phyloP scores from a whole-genome alignment of 2,329 filamentous ascomycete species.

The Amesomyces nigricolor region DNA sequence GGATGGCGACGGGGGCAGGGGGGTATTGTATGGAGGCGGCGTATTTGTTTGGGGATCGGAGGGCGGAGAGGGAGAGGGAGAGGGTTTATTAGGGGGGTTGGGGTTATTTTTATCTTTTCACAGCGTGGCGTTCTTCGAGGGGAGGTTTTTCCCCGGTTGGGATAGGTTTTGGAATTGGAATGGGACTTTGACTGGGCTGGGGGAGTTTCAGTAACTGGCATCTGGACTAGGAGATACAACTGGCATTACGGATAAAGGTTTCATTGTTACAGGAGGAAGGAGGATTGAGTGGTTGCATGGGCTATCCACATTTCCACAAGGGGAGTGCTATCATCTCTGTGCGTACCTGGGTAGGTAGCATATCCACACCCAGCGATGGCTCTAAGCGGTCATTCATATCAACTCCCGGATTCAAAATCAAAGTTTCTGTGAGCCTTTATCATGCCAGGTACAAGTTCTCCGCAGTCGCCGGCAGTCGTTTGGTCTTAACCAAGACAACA shows the following conservation, averaged over 20 bases:
- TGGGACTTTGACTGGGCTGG: background rate
- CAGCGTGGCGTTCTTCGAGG: slow-evolving; percentile 18
- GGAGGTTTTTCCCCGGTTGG: background rate
- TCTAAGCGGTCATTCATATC: too few relatives aligned
- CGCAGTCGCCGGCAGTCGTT: too few relatives aligned
- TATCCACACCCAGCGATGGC: too few relatives aligned
- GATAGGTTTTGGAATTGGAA: background rate
- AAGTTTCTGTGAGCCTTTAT: too few relatives aligned
- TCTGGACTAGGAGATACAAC: background rate
- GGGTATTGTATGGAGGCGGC: slow-evolving; percentile 91
- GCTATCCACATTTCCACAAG: background rate
- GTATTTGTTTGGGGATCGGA: slow-evolving; percentile 63
- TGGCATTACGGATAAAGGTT: background rate
- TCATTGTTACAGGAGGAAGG: background rate
- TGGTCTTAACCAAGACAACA: too few relatives aligned
- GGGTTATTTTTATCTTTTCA: background rate
- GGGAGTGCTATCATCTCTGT: background rate
- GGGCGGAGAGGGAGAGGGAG: slow-evolving; percentile 15
- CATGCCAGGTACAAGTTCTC: too few relatives aligned
- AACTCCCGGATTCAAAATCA: too few relatives aligned
- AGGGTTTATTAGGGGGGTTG: slow-evolving; percentile 16
- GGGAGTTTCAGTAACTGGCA: background rate
- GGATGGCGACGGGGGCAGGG: slow-evolving; percentile 59
- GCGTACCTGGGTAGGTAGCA: too few relatives aligned
- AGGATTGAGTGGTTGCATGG: background rate